Evolutionary conservation across 106 monocot species (phyloP), one percentile per base, ranked within the genome.

Genomic region (Allium fistulosum): DNA sequence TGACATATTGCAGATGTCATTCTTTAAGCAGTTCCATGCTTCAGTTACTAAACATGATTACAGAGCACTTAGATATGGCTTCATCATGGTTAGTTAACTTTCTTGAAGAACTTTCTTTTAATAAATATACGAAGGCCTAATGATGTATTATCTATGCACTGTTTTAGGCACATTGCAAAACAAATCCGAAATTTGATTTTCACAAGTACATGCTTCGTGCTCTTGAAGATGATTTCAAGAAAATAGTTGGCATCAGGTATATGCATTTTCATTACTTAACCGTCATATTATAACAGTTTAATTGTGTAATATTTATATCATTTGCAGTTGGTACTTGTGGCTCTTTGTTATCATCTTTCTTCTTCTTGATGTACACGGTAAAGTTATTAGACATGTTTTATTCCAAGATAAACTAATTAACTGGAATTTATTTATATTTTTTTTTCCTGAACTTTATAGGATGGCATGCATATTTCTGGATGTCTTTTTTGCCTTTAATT

Each of bases 381-480:
- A 37, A 37, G 37, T 37, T 37, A 37, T 37, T 37, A 37, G 37
- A 37, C 37, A 37, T 37, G 37, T 37, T 28, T 28, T 37, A 37
- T 37, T 37, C 37, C 37, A 37, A 37, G 37, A 1, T 5, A 37
- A 37, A 37, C 37, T 37, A 37, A 5, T 37, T 2, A 37, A 2
- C 37, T 5, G 5, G 37, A 37, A 37, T 37, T 37, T 37, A 5
- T 37, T 37, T 37, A 37, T 37, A 22, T 37, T 1, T 37, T 4
- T 37, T 37, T 4, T 37, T 28, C 3, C 5, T 37, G 37, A 37
- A 37, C 58, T 46, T 26, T 71, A 84, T 83, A 94, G 93, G 93
- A 69, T 94, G 93, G 93, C 90, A 94, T 73, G 78, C 90, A 52
- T 94, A 90, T 62, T 94, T 90, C 69, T 94, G 90, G 86, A 67